phyloP scores from a whole-genome alignment of 164 flowering plant species.

The Stephania japonica region DNA sequence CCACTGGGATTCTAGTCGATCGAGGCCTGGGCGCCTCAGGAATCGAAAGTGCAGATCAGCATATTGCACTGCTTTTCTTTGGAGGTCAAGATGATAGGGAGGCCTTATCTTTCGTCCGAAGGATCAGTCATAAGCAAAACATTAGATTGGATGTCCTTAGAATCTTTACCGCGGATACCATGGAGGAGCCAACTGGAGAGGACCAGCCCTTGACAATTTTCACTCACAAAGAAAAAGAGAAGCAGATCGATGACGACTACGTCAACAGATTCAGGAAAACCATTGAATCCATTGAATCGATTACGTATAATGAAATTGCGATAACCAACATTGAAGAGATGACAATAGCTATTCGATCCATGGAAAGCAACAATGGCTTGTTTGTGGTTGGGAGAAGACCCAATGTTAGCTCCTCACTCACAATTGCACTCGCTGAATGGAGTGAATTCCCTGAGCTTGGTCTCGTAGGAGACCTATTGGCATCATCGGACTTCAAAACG shows the following conservation, averaged over 20 bases:
- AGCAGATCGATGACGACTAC: constrained; percentile 21
- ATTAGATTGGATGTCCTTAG: constrained; percentile 23
- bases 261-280: constrained; percentile 15
- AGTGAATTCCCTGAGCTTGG: constrained; percentile 36
- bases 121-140: constrained; percentile 21
- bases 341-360: constrained; percentile 17
- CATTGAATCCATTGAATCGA: neutral
- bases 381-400: constrained; percentile 32
- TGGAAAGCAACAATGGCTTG: constrained; percentile 19
- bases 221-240: constrained; percentile 21
- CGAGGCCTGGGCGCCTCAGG: constrained; percentile 26
- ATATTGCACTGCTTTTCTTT: constrained; percentile 23
- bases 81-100: constrained; percentile 39
- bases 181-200: neutral
- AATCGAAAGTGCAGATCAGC: constrained; percentile 7
- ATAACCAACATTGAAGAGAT: constrained; percentile 25
- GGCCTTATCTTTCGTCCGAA: constrained; percentile 25
- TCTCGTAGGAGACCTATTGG: constrained; percentile 29
- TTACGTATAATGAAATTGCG: constrained; percentile 21
- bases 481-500: constrained; percentile 26
- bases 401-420: constrained; percentile 18
- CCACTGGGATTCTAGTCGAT: constrained; percentile 30
- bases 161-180: constrained; percentile 14
- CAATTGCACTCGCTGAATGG: constrained; percentile 30
- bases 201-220: constrained; percentile 2